A percentile compares a stretch with the other conserved stretches of the same genome.
Conservation (phyloP, 768 basidiomycete species). For the Mrakia gelida region DNA sequence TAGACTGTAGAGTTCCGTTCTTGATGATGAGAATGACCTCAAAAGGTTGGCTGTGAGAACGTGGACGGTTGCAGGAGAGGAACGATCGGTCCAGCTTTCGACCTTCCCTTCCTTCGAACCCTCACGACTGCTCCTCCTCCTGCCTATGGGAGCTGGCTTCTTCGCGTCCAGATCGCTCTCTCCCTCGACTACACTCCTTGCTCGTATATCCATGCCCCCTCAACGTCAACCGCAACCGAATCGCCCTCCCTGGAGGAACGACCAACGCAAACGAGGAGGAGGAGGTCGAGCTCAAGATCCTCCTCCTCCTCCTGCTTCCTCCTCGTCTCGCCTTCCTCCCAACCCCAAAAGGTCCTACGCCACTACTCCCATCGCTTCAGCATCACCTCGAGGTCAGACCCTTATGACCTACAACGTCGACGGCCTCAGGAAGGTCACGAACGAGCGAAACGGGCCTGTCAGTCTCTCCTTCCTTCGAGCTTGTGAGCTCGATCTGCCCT, state of each 20-base stretch:
- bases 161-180: too few species aligned
- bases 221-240: not conserved
- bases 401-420: slow-evolving; percentile 9
- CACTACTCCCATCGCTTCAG: not conserved
- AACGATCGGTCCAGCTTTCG: too few species aligned
- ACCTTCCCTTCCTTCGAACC: too few species aligned
- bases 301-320: not conserved
- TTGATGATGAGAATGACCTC: too few species aligned
- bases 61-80: too few species aligned
- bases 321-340: not conserved
- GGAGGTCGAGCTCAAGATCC: not conserved
- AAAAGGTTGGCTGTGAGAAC: too few species aligned
- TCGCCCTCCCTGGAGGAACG: not conserved
- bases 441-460: not conserved
- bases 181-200: not conserved
- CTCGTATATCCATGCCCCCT: not conserved
- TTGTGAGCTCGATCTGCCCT: not conserved
- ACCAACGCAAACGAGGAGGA: not conserved
- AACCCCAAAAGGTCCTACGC: not conserved
- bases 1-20: too few species aligned
- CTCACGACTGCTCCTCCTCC: too few species aligned
- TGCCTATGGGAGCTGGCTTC: too few species aligned
- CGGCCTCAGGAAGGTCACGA: not conserved
- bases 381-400: not conserved
- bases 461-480: not conserved